Conservation (phyloP, 345 rosid genomes). For the Camelina neglecta region DNA sequence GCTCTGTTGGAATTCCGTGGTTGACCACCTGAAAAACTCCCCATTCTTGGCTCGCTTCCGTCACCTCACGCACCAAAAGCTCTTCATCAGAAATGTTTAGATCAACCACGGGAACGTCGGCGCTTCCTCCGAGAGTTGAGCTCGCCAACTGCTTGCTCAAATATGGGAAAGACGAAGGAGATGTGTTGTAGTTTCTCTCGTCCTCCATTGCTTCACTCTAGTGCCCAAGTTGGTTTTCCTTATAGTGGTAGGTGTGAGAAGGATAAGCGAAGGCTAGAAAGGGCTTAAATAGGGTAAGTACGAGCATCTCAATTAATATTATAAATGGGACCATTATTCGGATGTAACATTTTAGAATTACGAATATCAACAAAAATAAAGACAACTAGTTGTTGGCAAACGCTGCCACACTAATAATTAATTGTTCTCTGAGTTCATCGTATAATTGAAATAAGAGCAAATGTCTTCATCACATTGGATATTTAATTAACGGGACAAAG, state of each 20-base stretch:
- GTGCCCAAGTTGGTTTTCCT: no score
- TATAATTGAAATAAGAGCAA: no score
- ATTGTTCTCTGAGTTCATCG: no score
- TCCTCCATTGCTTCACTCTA: background rate
- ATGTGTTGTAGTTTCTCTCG: background rate
- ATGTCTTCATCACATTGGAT: no score
- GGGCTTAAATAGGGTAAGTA: background rate
- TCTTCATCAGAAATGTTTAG: conserved; percentile 42
- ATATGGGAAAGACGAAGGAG: background rate
- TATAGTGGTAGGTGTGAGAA: background rate
- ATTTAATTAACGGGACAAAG: no score
- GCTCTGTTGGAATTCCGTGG: conserved; percentile 45
- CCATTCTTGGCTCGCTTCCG: conserved; percentile 49
- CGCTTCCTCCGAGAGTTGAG: background rate
- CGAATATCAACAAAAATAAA: no score
- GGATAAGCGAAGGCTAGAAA: background rate
- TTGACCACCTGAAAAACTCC: conserved; percentile 51
- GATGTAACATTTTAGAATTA: no score
- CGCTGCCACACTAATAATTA: no score
- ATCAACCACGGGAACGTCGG: conserved; percentile 43
- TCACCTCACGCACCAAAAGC: conserved; percentile 35
- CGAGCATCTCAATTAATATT: no score
- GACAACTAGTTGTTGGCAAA: no score
- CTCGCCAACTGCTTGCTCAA: background rate
- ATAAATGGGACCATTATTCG: no score